Evolutionary conservation across 164 flowering plant genomes (phyloP).

Genomic region (Cinnamomum micranthum): DNA sequence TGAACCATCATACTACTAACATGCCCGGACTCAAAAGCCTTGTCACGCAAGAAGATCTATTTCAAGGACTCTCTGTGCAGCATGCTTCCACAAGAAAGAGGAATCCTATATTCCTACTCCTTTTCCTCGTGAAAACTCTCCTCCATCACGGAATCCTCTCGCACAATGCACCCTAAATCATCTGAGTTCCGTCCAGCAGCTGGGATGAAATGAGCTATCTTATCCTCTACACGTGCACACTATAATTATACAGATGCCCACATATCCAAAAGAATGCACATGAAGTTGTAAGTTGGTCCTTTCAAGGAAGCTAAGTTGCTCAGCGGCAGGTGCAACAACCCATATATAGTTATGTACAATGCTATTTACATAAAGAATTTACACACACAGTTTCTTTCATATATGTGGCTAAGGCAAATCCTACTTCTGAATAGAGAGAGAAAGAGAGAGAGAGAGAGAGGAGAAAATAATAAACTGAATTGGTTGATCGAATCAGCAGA

Average conservation of each 20-base stretch:
- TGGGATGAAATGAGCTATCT: too few relatives aligned
- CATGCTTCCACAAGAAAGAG: too few relatives aligned
- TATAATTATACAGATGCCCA: neutral
- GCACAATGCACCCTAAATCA: too few relatives aligned
- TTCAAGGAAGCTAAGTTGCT: neutral
- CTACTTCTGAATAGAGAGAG: neutral
- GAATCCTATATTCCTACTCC: too few relatives aligned
- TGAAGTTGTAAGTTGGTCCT: neutral
- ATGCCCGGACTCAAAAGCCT: too few relatives aligned
- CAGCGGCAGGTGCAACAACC: neutral
- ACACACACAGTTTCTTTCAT: neutral
- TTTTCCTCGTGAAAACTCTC: too few relatives aligned
- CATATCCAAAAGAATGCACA: neutral
- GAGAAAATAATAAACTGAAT: neutral
- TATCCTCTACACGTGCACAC: neutral
- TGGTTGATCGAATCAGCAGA: neutral
- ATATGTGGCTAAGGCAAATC: neutral
- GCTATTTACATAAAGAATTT: conserved; percentile 7
- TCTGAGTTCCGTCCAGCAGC: too few relatives aligned
- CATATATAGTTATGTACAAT: neutral
- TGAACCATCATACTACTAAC: too few relatives aligned
- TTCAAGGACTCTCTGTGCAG: too few relatives aligned
- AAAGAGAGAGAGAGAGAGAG: too few relatives aligned
- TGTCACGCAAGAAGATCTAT: too few relatives aligned
- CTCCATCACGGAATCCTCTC: too few relatives aligned